Evolutionary conservation across 73 alveolate genomes (phyloP).

Genomic region (Stentor coeruleus): DNA sequence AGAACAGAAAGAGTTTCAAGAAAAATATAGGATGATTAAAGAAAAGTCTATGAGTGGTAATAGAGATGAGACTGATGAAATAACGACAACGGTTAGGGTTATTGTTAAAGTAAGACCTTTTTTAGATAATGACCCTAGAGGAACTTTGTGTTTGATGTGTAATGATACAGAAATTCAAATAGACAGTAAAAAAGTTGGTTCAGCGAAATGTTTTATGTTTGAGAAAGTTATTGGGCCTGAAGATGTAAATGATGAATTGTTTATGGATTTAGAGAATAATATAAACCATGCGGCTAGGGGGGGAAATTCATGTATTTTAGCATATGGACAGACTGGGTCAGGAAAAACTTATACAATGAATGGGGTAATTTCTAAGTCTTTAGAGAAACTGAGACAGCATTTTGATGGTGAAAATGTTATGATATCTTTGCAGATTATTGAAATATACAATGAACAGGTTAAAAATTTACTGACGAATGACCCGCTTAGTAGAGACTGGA

Average conservation of each 20-base stretch:
- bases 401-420: not conserved
- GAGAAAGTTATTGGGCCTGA: slow-evolving; percentile 7
- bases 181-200: not conserved
- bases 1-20: not conserved
- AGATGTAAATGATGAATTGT: not conserved
- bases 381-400: not conserved
- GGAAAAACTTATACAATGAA: slow-evolving; percentile 26
- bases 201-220: not conserved
- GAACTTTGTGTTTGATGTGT: not conserved
- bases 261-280: not conserved
- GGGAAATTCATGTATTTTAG: slow-evolving; percentile 26
- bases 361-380: slow-evolving; percentile 11
- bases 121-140: not conserved
- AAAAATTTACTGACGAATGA: slow-evolving; percentile 26
- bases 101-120: slow-evolving; percentile 7
- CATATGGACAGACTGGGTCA: slow-evolving; percentile 29
- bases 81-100: not conserved
- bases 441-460: slow-evolving; percentile 21
- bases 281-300: not conserved
- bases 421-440: not conserved
- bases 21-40: not conserved
- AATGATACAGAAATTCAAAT: slow-evolving; percentile 3
- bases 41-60: too few relatives aligned
- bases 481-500: slow-evolving; percentile 5
- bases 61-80: not conserved